Conservation (phyloP, 768 basidiomycete genomes). For the Mycena amicta region DNA sequence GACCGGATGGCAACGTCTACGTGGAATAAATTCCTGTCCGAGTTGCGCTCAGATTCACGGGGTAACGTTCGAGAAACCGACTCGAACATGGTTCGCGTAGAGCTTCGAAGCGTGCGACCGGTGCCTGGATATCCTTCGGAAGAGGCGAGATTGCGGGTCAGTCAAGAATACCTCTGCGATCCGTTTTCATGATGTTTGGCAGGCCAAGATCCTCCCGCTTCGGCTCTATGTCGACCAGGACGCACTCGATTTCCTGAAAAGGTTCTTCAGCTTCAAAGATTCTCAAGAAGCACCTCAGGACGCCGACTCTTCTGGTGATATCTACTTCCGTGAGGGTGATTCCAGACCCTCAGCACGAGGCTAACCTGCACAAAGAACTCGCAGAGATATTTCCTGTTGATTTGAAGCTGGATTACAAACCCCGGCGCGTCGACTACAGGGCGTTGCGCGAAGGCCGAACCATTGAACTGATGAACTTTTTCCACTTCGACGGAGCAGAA, state of each 20-base stretch:
- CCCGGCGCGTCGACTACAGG: slow-evolving; percentile 91
- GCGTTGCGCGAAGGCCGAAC: slow-evolving; percentile 89
- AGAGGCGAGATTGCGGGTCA: slow-evolving; percentile 77
- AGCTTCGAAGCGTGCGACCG: slow-evolving; percentile 75
- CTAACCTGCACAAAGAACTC: slow-evolving; percentile 50
- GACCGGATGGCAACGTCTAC: slow-evolving; percentile 99
- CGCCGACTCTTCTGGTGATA: slow-evolving; percentile 46
- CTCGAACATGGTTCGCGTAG: slow-evolving; percentile 91
- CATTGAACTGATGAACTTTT: slow-evolving; percentile 99
- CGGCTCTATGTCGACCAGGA: slow-evolving; percentile 97
- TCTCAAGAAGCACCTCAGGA: slow-evolving; percentile 43
- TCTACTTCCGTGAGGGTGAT: slow-evolving; percentile 69
- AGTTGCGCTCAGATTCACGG: slow-evolving; percentile 77
- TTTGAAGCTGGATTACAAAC: slow-evolving; percentile 97
- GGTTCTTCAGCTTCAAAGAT: slow-evolving; percentile 89
- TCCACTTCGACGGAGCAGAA: slow-evolving; percentile 98
- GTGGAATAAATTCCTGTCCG: slow-evolving; percentile 96
- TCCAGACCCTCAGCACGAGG: neutral
- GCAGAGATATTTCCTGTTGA: slow-evolving; percentile 96
- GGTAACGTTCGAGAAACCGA: slow-evolving; percentile 90
- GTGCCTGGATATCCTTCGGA: slow-evolving; percentile 66
- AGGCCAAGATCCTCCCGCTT: slow-evolving; percentile 91
- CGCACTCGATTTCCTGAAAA: slow-evolving; percentile 96
- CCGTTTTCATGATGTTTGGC: slow-evolving; percentile 4
- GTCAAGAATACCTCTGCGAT: slow-evolving; percentile 26